These are phyloP conservation scores for Blepharisma undulans DNA, from an alignment of 169 alveolate species.

Conservation along the genomic window DNA sequence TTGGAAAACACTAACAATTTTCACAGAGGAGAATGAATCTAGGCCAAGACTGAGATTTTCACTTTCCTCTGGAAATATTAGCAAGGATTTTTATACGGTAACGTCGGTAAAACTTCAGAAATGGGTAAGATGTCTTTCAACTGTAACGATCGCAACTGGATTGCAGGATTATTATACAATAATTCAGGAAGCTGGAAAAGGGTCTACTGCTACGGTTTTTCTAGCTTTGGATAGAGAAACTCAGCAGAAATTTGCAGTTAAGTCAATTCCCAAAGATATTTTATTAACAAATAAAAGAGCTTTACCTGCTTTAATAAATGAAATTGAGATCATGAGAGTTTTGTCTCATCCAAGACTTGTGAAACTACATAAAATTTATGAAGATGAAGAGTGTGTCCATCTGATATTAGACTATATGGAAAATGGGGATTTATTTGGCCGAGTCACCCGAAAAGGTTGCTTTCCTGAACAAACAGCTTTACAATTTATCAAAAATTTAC, in stretches of 20 bases:
- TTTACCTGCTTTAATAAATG: conserved; percentile 51
- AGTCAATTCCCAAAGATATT: background rate
- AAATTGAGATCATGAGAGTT: conserved; percentile 82
- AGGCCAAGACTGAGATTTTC: background rate
- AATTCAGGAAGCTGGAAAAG: conserved; percentile 6
- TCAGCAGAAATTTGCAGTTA: conserved; percentile 8
- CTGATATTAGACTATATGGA: conserved; percentile 89
- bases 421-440: conserved; percentile 90
- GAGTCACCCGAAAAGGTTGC: conserved; percentile 84
- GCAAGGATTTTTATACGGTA: background rate
- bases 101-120: background rate
- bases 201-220: background rate
- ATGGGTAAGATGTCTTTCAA: background rate
- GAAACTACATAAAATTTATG: conserved; percentile 83
- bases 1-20: background rate
- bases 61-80: background rate
- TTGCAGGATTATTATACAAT: background rate
- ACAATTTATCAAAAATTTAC: conserved; percentile 82
- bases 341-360: conserved; percentile 86
- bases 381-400: conserved; percentile 81
- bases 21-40: background rate
- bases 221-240: background rate
- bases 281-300: conserved; percentile 38
- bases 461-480: conserved; percentile 88
- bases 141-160: background rate